Base-by-base conservation (phyloP, 768 basidiomycete genomes). In the Tephrocybe sp. region DNA sequence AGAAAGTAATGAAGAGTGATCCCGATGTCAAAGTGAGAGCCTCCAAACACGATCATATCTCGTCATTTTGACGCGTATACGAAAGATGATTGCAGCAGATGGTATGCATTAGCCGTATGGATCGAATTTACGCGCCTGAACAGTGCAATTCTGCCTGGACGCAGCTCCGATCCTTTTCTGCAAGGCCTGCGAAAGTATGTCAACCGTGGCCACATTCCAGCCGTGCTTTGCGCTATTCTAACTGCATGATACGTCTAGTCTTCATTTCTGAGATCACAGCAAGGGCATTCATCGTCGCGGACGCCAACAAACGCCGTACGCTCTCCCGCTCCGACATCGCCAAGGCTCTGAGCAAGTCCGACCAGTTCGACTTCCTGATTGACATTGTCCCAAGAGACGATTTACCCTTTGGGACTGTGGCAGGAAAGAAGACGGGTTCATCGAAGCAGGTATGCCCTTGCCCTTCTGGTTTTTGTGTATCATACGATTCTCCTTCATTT, bases 1-100 rank as follows among this genome's bases (percentile, higher is more conserved):
- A 98, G 78, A 98, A 98, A 68, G 96, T 98, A 51, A 97, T 98
- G 92, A 98, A 98, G 78, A 95, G 89, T 67, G 93, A 94, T 72
- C 91, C 93, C 3, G 93, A 95, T 61, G 93, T 98, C 57, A 94
- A 94, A 82, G 93, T 96, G 65, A 63, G 83, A 64, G 20, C 30
- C 34, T 26, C 34, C 39, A 46, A 37, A 37, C 54, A 47, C 56
- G 47, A 50, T 14, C 18, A 8, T 49, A 36, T 45, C 52, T 47
- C 15, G 33, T 37, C 26, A 60, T 24, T 30, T 7, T 36, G 34
- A 36, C 14, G 14, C 15, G 42, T 36, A 53, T 45, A 10, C 49
- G 34, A 32, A 41, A 94, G 94, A 98, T 98, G 96, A 98, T 98
- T 60, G 93, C 96, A 47, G 93, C 93, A 51, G 96, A 99, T 69